Evolutionary conservation across 805 yeast species (phyloP), one percentile per base, ranked within the genome.

Genomic region (Candida parachauliodes): DNA sequence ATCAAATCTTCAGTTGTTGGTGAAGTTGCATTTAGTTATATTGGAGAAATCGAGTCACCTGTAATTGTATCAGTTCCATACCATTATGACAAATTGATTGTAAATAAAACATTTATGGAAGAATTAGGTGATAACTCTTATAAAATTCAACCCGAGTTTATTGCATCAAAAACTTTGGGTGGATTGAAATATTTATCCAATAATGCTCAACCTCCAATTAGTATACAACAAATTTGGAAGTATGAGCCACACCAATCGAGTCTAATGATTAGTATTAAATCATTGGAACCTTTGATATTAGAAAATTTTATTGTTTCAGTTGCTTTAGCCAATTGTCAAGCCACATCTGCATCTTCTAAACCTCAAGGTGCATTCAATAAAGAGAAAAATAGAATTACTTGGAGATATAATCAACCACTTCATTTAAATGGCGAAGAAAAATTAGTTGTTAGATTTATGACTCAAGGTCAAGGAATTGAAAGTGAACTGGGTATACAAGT

Each of bases 341-440:
- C 83, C 3, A 65, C 79, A 1, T 70, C 81, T 15, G 97, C 96
- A 1, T 79, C 88, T 44, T 83, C 95, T 3, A 87, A 85, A 56
- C 98, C 98, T 4, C 81, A 84, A 39, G 98, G 97, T 40, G 77
- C 94, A 1, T 91, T 88, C 70, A 87, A 83, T 60, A 83, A 78
- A 52, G 97, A 88, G 36, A 81, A 79, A 54, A 82, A 79, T 48
- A 77, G 97, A 60, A 81, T 93, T 41, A 82, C 93, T 0, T 89
- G 97, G 96, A 77, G 83, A 55, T 78, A 79, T 48, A 44, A 49
- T 20, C 45, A 60, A 8, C 71, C 77, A 3, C 45, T 76, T 25
- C 49, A 46, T 5, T 66, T 76, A 41, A 31, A 36, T 27, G 49
- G 57, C 18, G 88, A 83, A 47, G 81, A 82, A 50, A 78, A 83